Base-by-base conservation (phyloP, 2,329 filamentous ascomycete genomes). In the Trichoderma simmonsii region DNA sequence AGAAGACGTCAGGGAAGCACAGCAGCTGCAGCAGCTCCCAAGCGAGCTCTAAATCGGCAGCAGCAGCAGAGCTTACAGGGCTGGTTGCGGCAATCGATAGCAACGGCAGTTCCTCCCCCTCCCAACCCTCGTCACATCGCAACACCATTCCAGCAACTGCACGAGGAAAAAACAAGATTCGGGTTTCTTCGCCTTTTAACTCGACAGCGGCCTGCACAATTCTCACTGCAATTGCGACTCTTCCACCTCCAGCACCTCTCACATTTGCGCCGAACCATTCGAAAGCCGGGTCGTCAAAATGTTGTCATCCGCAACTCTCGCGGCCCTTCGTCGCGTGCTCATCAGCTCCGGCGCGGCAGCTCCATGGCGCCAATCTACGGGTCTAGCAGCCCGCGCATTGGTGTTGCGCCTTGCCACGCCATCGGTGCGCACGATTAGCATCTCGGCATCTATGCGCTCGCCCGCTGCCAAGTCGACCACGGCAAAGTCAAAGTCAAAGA, bases 241-340 rank as follows among this genome's bases (percentile, higher is more conserved):
- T 24, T 28, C 9, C 28, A 26, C 21, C 9, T 1, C 18, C 28
- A 18, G 6, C 21, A 6, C 30, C 6, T 4, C 3, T 59, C 21
- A 15, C 11, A 15, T 56, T 32, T 59, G 54, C 11, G 72, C 74
- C 60, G 3, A 57, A 7, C 7, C 5, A n/a, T 62, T 62, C 26
- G 4, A 59, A 36, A 51, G 21, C 28, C 66, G n/a, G 11, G 60
- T 15, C 30, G 28, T 26, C 66, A 76, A 72, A 71, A 86, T 86
- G 85, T 77, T 86, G 73, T 82, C 81, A 66, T 79, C 81, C 34
- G 77, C 85, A 74, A 80, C 81, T 74, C 81, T 83, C 74, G 80
- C 78, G 68, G 81, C 78, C 69, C 77, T 80, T 73, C 80, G 79
- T 77, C 83, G 82, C 75, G 75, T 78, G 67, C 75, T 78, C 62